Conservation (phyloP, 179 eudicot genomes). For the Spinacia oleracea region DNA sequence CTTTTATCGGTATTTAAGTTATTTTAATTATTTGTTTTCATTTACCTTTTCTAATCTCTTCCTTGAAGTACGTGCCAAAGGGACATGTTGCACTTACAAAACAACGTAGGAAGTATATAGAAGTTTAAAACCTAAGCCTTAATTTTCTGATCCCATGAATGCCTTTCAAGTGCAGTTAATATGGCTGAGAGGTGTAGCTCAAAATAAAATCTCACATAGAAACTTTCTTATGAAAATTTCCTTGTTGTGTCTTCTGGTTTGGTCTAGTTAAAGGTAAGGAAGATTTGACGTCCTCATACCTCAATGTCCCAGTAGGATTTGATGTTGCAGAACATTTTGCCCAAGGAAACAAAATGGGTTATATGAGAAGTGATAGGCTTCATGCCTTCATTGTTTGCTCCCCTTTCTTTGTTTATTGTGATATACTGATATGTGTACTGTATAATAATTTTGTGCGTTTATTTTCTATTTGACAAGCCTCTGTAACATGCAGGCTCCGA, state of each 20-base stretch:
- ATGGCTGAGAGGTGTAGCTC: neutral
- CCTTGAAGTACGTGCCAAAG: too few species aligned
- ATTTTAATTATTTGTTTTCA: too few species aligned
- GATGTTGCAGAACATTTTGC: neutral
- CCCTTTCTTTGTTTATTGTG: neutral
- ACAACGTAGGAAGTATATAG: too few species aligned
- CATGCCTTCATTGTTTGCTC: neutral
- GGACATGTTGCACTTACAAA: too few species aligned
- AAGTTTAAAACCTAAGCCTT: slow-evolving; percentile 2
- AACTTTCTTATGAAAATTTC: neutral
- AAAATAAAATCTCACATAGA: neutral
- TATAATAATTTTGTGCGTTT: neutral
- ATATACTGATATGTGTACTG: neutral
- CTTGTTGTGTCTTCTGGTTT: neutral
- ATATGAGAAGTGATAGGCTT: neutral
- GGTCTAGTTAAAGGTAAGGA: neutral
- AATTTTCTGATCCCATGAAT: neutral
- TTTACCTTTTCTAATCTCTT: too few species aligned
- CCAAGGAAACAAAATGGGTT: neutral
- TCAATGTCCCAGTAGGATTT: neutral
- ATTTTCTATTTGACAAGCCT: slow-evolving; percentile 9
- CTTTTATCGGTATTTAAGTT: too few species aligned
- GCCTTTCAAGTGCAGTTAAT: neutral
- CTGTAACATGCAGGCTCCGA: slow-evolving; percentile 65
- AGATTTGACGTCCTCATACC: neutral